These are phyloP conservation scores for Trichoderma koningii DNA, from an alignment of 2,329 filamentous ascomycete species.

Conservation along the genomic window DNA sequence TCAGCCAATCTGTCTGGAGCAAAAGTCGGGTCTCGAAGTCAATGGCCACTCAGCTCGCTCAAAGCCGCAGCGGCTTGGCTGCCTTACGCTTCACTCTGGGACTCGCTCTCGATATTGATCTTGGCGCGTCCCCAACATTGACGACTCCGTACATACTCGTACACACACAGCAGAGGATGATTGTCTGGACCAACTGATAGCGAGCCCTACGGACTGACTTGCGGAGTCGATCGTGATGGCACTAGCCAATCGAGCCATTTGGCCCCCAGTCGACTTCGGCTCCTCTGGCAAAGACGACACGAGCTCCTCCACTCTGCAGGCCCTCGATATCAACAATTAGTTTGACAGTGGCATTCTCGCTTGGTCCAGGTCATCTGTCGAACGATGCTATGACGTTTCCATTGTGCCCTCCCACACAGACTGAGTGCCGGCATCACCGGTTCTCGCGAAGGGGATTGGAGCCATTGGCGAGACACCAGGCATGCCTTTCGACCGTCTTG, in stretches of 20 bases:
- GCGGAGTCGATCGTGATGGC: not conserved
- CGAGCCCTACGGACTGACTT: not conserved
- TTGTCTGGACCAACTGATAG: not conserved
- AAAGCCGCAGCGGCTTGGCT: slow-evolving; percentile 11
- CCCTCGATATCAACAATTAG: not conserved
- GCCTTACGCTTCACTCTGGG: not conserved
- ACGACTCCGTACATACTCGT: not conserved
- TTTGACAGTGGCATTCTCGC: not conserved
- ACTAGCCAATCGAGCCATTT: not conserved
- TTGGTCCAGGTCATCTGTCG: not conserved
- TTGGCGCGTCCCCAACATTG: not conserved
- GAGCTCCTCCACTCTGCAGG: slow-evolving; percentile 1
- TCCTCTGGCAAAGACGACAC: not conserved
- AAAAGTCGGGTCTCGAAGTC: slow-evolving; percentile 14
- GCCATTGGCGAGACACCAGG: not conserved
- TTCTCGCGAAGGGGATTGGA: not conserved
- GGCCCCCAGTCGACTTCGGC: not conserved
- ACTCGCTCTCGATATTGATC: not conserved
- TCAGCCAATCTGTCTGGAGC: not conserved
- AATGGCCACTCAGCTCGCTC: not conserved
- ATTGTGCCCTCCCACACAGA: not conserved
- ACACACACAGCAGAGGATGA: not conserved
- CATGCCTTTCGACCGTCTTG: not conserved
- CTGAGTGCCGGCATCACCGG: not conserved
- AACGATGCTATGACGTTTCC: not conserved